phyloP scores from a whole-genome alignment of 768 basidiomycete genomes.

The Mrakia frigida region DNA sequence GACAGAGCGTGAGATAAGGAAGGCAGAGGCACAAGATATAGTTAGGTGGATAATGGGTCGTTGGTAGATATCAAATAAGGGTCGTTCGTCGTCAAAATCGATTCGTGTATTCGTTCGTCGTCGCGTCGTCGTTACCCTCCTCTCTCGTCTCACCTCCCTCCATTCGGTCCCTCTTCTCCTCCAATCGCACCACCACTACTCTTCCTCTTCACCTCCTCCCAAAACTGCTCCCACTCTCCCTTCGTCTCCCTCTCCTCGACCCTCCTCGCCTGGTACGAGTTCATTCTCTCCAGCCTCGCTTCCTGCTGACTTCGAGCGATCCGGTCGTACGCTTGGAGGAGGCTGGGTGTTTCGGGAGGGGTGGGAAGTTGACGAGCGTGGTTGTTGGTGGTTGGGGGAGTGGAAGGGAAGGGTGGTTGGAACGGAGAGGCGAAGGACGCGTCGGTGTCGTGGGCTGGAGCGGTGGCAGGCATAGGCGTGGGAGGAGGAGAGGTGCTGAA shows the following conservation, averaged over 20 bases:
- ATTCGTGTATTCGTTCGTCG: not conserved
- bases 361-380: not conserved
- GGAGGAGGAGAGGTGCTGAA: not conserved
- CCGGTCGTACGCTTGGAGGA: not conserved
- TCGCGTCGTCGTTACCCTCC: not conserved
- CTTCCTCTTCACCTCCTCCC: constrained; percentile 15
- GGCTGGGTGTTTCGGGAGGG: not conserved
- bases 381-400: too few species aligned
- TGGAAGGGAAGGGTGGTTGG: not conserved
- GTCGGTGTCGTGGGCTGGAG: not conserved
- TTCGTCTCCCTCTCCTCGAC: not conserved
- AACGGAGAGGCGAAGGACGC: not conserved
- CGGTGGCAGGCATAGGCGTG: not conserved
- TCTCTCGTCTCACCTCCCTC: not conserved
- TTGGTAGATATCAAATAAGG: not conserved
- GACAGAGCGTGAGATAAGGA: too few species aligned
- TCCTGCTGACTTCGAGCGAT: not conserved
- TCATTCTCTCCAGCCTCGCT: constrained; percentile 2
- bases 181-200: not conserved
- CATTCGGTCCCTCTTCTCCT: not conserved
- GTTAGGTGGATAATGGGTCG: not conserved
- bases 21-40: not conserved
- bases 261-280: not conserved
- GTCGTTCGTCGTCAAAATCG: too few species aligned
- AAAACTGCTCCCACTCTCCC: constrained; percentile 2